Conservation (phyloP, 306 rosid genomes). For the Pyrus communis region DNA sequence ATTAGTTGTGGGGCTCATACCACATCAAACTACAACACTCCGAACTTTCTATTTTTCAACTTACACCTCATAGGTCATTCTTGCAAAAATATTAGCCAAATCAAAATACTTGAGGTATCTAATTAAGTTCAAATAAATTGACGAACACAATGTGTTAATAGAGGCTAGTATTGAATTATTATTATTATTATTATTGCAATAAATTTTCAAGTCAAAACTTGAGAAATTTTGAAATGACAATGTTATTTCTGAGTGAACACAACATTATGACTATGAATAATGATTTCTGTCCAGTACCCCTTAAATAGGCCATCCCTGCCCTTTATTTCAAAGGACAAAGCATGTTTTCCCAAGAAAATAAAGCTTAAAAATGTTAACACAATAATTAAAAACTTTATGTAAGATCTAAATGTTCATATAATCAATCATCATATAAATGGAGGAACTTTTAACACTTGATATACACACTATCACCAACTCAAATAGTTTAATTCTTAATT, state of each 20-base stretch:
- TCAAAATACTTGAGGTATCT: too few species aligned
- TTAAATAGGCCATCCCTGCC: slow-evolving; percentile 24
- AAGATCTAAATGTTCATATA: slow-evolving; percentile 13
- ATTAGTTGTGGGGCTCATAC: too few species aligned
- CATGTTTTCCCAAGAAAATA: slow-evolving; percentile 18
- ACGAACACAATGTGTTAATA: too few species aligned
- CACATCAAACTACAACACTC: too few species aligned
- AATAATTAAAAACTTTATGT: slow-evolving; percentile 25
- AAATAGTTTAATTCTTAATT: slow-evolving; percentile 1
- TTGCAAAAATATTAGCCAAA: too few species aligned
- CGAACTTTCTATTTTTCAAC: too few species aligned
- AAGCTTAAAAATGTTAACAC: slow-evolving; percentile 11
- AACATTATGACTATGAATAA: slow-evolving; percentile 24
- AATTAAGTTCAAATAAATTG: too few species aligned
- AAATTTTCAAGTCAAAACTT: slow-evolving; percentile 11
- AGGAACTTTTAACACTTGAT: slow-evolving; percentile 3
- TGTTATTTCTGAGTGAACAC: slow-evolving; percentile 23
- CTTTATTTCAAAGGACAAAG: slow-evolving; percentile 24
- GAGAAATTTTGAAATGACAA: slow-evolving; percentile 9
- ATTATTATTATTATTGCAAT: neutral
- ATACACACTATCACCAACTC: slow-evolving; percentile 7
- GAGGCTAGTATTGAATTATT: too few species aligned
- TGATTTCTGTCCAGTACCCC: slow-evolving; percentile 36
- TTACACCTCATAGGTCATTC: too few species aligned
- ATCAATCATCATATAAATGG: slow-evolving; percentile 16